Conservation (phyloP, 345 rosid species). For the Clarkia xantiana region DNA sequence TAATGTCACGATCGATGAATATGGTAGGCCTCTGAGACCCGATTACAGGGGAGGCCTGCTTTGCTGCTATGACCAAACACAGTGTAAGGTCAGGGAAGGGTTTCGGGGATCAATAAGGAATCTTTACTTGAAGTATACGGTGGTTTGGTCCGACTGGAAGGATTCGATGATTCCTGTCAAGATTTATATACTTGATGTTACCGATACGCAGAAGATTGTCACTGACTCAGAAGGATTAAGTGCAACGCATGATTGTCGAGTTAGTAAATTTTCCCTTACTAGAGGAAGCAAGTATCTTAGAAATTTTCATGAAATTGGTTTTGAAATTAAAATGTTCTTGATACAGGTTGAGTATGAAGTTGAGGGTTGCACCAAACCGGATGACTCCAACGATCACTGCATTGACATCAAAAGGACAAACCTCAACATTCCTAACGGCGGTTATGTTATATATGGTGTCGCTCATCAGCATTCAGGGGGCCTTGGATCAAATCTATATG, state of each 20-base stretch:
- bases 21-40: conserved; percentile 33
- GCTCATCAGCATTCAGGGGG: conserved; percentile 80
- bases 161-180: conserved; percentile 41
- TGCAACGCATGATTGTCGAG: conserved; percentile 50
- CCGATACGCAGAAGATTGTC: conserved; percentile 41
- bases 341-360: conserved; percentile 57
- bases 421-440: conserved; percentile 47
- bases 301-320: neutral
- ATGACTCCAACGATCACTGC: conserved; percentile 15
- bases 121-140: conserved; percentile 48
- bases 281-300: neutral
- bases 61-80: conserved; percentile 61
- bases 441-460: conserved; percentile 67
- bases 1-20: conserved; percentile 44
- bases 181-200: conserved; percentile 58
- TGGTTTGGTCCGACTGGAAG: conserved; percentile 69
- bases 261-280: conserved; percentile 8
- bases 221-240: conserved; percentile 20
- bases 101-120: conserved; percentile 31
- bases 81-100: conserved; percentile 44
- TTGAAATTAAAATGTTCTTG: neutral
- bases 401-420: conserved; percentile 33
- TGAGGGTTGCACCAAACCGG: conserved; percentile 27
- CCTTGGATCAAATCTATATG: conserved; percentile 44
- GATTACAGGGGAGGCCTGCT: conserved; percentile 51